Conservation (phyloP, 768 basidiomycete genomes). For the Pisolithus orientalis region DNA sequence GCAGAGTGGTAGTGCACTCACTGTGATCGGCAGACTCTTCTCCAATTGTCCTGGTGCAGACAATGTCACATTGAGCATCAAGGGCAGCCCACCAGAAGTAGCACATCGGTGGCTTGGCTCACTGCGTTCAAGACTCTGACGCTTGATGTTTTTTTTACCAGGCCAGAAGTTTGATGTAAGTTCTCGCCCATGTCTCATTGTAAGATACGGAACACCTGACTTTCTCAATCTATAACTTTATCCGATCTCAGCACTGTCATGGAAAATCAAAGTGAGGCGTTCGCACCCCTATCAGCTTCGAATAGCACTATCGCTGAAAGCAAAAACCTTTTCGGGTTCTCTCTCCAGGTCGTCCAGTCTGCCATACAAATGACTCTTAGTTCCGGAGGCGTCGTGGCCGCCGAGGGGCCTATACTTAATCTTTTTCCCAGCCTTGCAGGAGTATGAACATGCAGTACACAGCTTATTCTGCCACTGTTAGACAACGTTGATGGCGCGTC, state of each 20-base stretch:
- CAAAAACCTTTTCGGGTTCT: conserved; percentile 74
- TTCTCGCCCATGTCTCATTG: neutral
- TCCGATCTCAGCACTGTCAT: conserved; percentile 52
- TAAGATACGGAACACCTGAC: neutral
- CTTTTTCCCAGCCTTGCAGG: neutral
- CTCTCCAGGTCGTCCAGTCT: conserved; percentile 54
- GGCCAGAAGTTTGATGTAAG: conserved; percentile 51
- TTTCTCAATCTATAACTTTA: conserved; percentile 51
- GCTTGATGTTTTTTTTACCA: conserved; percentile 53
- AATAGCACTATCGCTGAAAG: conserved; percentile 49
- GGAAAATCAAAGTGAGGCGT: conserved; percentile 45
- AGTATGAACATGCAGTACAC: conserved; percentile 3
- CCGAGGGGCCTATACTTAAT: conserved; percentile 35
- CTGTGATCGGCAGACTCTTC: conserved; percentile 56
- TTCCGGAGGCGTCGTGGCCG: conserved; percentile 42
- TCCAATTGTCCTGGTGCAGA: conserved; percentile 57
- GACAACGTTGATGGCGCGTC: conserved; percentile 55
- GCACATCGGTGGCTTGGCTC: conserved; percentile 52
- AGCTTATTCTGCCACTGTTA: conserved; percentile 48
- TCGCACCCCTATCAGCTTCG: conserved; percentile 55
- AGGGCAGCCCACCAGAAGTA: conserved; percentile 54
- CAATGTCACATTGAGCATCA: conserved; percentile 55
- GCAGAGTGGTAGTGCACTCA: conserved; percentile 48
- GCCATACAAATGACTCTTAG: conserved; percentile 50
- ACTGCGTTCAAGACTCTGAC: conserved; percentile 65